Base-by-base conservation (phyloP, 495 filamentous ascomycete species). In the Aspergillus ellipticus region DNA sequence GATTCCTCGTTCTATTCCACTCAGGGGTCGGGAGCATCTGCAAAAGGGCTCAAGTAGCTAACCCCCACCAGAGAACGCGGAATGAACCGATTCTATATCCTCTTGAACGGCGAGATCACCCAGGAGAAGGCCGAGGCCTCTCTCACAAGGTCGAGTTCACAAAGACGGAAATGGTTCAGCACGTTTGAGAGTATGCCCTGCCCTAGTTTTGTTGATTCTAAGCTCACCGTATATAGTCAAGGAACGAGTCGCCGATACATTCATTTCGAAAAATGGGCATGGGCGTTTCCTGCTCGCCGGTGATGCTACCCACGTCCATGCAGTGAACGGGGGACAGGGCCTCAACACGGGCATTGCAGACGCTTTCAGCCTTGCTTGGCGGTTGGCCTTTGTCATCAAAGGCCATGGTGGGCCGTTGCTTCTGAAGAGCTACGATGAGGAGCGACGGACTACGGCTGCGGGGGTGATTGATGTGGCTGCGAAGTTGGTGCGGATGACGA, bases 321-420 rank as follows among this genome's bases (percentile, higher is more conserved):
- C 53, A 1, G 53, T 55, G 1, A 48, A 55, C 42, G 53, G 53
- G 6, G 53, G 53, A 1, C 53, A 55, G 11, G 53, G 53, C 19
- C 29, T 55, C 22, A 55, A 55, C 15, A 55, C 53, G 8, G 53
- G 53, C 7, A 55, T 55, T 13, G 53, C 53, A 16, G 53, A 55
- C 13, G 53, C 53, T 4, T 55, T 55, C 29, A 39, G 19, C 29
- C 19, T 55, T 3, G 45, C 35, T 5, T 55, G 53, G 53, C 42
- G 53, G 13, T 5, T 55, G 0, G 53, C 42, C 0, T 29, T 55
- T 2, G 53, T 37, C 4, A 42, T 9, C 29, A 55, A 55, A 21
- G 53, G 53, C 2, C 52, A 46, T 16, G 29, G 42, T 3, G 20
- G 53, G 1, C 11, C 28, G 2, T 16, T 16, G 7, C 28, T 55